These are phyloP conservation scores for Persicaria maculosa DNA, from an alignment of 148 eudicot species.

Conservation along the genomic window DNA sequence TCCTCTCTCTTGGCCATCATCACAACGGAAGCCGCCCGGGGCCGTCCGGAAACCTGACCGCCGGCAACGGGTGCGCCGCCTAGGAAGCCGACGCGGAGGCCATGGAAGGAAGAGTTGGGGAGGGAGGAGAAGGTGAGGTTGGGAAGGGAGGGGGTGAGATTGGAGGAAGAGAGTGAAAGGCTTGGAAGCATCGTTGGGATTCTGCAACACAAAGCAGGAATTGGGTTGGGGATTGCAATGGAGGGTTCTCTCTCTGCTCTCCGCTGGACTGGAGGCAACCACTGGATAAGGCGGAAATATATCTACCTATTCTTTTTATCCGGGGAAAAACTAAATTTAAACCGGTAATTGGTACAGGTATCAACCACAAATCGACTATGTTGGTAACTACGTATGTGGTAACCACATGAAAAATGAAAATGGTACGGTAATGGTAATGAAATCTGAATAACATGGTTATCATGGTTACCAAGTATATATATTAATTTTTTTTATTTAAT, in stretches of 20 bases:
- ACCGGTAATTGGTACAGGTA: no score
- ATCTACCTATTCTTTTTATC: no score
- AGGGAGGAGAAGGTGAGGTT: constrained; percentile 20
- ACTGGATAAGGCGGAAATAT: no score
- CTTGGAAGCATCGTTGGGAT: constrained; percentile 31
- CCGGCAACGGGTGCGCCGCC: constrained; percentile 12
- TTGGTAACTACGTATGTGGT: no score
- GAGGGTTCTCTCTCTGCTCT: not conserved
- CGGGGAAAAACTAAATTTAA: no score
- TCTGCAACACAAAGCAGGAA: not conserved
- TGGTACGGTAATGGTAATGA: no score
- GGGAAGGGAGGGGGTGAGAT: constrained; percentile 25
- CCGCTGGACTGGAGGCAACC: no score
- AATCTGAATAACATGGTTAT: no score
- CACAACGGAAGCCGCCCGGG: constrained; percentile 28
- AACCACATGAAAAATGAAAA: no score
- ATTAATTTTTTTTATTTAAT: no score
- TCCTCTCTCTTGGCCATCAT: constrained; percentile 77
- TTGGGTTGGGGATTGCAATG: not conserved
- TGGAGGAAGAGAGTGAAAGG: constrained; percentile 28
- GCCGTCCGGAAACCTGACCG: constrained; percentile 15
- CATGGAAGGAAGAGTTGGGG: constrained; percentile 53
- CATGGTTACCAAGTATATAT: no score
- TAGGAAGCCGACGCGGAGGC: constrained; percentile 33
- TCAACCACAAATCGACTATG: no score